phyloP scores from a whole-genome alignment of 2,329 filamentous ascomycete genomes.

The Cercospora janseana region DNA sequence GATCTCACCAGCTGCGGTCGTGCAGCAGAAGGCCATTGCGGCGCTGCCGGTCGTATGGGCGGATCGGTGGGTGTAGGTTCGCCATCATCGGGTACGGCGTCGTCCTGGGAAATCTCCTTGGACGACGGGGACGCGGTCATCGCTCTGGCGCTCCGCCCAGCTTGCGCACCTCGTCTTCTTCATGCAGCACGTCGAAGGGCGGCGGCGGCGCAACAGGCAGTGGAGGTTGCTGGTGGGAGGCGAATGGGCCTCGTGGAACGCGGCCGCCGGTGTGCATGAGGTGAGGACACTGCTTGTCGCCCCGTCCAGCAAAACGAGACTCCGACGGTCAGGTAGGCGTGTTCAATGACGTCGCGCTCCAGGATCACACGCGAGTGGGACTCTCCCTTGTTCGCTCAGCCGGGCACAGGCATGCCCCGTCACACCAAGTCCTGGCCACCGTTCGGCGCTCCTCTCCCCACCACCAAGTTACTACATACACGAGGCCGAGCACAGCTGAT shows the following conservation, averaged over 20 bases:
- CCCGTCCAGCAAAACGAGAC: not conserved
- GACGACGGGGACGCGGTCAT: conserved; percentile 26
- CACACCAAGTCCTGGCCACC: too few species aligned
- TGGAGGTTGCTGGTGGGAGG: not conserved
- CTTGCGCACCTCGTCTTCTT: conserved; percentile 3
- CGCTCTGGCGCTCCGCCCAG: conserved; percentile 15
- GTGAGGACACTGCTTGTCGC: not conserved
- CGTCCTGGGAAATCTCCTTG: conserved; percentile 19
- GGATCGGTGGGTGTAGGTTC: conserved; percentile 22
- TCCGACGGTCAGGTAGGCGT: not conserved
- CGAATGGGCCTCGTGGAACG: conserved; percentile 6
- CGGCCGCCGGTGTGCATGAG: conserved; percentile 2
- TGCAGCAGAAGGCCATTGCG: conserved; percentile 3
- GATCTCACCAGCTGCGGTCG: conserved; percentile 25
- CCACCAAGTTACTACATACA: too few species aligned
- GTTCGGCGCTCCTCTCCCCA: too few species aligned
- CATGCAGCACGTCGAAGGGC: conserved; percentile 1
- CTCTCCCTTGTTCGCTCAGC: too few species aligned
- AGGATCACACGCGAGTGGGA: not conserved
- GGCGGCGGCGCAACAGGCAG: not conserved
- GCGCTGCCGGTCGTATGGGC: conserved; percentile 8
- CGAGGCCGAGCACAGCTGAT: too few species aligned
- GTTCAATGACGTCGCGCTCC: not conserved
- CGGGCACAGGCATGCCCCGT: too few species aligned
- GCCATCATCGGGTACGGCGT: conserved; percentile 25